phyloP scores from a whole-genome alignment of 2,329 filamentous ascomycete species.

The Mycosphaerella sp. region DNA sequence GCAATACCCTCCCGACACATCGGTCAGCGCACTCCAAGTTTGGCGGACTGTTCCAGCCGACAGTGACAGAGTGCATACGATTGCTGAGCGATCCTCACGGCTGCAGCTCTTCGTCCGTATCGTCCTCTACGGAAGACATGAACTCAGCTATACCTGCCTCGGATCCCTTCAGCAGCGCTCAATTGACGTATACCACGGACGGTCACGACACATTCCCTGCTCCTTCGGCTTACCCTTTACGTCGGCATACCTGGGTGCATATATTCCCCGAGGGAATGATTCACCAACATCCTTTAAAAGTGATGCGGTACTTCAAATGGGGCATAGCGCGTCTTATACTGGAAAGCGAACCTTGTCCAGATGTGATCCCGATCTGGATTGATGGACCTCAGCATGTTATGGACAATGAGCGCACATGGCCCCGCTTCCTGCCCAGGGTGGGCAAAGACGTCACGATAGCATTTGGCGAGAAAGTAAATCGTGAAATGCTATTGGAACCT shows the following conservation, averaged over 20 bases:
- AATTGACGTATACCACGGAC: constrained; percentile 52
- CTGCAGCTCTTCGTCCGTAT: constrained; percentile 17
- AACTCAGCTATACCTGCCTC: constrained; percentile 29
- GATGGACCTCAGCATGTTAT: constrained; percentile 85
- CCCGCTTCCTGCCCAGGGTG: constrained; percentile 71
- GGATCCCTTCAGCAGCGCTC: constrained; percentile 52
- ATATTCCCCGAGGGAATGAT: constrained; percentile 94
- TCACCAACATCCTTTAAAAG: constrained; percentile 72
- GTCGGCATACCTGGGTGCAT: constrained; percentile 80
- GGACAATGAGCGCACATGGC: constrained; percentile 74
- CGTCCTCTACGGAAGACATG: constrained; percentile 1
- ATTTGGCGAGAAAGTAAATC: constrained; percentile 73
- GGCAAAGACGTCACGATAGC: constrained; percentile 65
- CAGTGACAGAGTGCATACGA: constrained; percentile 76
- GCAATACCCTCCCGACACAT: constrained; percentile 87
- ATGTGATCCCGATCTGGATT: constrained; percentile 89
- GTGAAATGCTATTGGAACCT: constrained; percentile 69
- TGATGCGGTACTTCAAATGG: constrained; percentile 98
- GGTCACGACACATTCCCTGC: constrained; percentile 61
- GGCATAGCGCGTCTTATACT: constrained; percentile 86
- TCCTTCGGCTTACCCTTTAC: constrained; percentile 63
- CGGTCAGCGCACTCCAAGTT: constrained; percentile 68
- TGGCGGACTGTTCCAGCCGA: constrained; percentile 86
- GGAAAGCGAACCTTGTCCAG: constrained; percentile 78
- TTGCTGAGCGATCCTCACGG: constrained; percentile 58